These are phyloP conservation scores for Canavalia gladiata DNA, from an alignment of 306 rosid species.

Conservation along the genomic window DNA sequence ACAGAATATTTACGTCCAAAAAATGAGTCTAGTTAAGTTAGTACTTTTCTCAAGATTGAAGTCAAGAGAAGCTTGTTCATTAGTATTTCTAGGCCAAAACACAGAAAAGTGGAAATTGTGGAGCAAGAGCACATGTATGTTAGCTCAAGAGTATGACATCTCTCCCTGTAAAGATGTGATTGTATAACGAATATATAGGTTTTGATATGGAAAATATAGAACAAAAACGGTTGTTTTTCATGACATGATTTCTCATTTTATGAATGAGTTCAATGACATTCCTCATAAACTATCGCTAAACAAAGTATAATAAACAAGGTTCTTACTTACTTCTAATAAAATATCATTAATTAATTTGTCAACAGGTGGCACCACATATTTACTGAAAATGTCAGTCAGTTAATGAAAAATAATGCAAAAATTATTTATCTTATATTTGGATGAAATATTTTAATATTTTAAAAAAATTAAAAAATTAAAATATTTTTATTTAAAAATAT, in stretches of 20 bases:
- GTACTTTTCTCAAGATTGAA: not conserved
- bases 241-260: conserved; percentile 11
- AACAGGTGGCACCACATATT: not conserved
- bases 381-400: not conserved
- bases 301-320: not conserved
- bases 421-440: too few species aligned
- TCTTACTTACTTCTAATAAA: not conserved
- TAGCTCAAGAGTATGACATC: not conserved
- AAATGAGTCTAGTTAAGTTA: not conserved
- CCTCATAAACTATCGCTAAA: not conserved
- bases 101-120: not conserved
- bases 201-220: not conserved
- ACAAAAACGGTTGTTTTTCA: not conserved
- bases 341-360: not conserved
- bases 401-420: not conserved
- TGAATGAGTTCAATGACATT: not conserved
- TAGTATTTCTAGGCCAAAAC: conserved; percentile 8
- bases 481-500: too few species aligned
- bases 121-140: not conserved
- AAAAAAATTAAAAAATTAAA: too few species aligned
- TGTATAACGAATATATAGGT: not conserved
- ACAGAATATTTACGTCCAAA: not conserved
- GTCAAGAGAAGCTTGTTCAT: conserved; percentile 3
- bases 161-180: conserved; percentile 10
- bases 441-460: too few species aligned